These are phyloP conservation scores for Aaosphaeria arxii DNA, from an alignment of 2,329 filamentous ascomycete species.

Conservation along the genomic window DNA sequence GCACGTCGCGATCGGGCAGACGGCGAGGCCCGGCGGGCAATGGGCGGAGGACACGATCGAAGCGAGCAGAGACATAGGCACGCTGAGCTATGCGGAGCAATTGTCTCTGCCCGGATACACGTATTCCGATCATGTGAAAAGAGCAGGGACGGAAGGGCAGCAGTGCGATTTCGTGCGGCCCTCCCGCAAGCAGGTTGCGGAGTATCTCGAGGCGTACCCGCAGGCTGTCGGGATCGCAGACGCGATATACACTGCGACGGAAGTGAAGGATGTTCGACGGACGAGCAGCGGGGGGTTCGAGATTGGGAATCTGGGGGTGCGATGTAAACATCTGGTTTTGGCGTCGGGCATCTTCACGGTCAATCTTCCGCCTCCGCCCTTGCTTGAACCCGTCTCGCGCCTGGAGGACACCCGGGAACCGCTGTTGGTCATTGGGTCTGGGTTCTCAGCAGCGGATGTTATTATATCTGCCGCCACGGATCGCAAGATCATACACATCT, in stretches of 20 bases:
- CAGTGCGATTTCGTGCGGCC: slow-evolving; percentile 54
- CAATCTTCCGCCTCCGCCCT: slow-evolving; percentile 49
- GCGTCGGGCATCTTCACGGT: slow-evolving; percentile 60
- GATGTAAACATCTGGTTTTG: slow-evolving; percentile 56
- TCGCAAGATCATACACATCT: slow-evolving; percentile 59
- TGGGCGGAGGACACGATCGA: slow-evolving; percentile 56
- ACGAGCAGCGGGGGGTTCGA: slow-evolving; percentile 45
- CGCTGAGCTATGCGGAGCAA: slow-evolving; percentile 61
- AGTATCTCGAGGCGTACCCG: slow-evolving; percentile 56
- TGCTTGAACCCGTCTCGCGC: slow-evolving; percentile 46
- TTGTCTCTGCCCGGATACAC: slow-evolving; percentile 59
- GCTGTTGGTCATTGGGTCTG: slow-evolving; percentile 58
- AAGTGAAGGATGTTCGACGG: slow-evolving; percentile 44
- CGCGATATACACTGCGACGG: slow-evolving; percentile 43
- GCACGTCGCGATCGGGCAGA: slow-evolving; percentile 55
- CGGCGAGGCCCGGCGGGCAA: slow-evolving; percentile 53
- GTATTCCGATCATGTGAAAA: slow-evolving; percentile 52
- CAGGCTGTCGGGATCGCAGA: slow-evolving; percentile 51
- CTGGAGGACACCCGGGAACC: slow-evolving; percentile 31
- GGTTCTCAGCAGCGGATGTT: slow-evolving; percentile 60
- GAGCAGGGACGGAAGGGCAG: slow-evolving; percentile 34
- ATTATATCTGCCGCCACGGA: slow-evolving; percentile 53
- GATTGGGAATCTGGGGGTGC: slow-evolving; percentile 50
- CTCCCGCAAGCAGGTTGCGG: slow-evolving; percentile 52
- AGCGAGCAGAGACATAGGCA: slow-evolving; percentile 56